Conservation (phyloP, 441 rosid genomes). For the Raphanus hybrid region DNA sequence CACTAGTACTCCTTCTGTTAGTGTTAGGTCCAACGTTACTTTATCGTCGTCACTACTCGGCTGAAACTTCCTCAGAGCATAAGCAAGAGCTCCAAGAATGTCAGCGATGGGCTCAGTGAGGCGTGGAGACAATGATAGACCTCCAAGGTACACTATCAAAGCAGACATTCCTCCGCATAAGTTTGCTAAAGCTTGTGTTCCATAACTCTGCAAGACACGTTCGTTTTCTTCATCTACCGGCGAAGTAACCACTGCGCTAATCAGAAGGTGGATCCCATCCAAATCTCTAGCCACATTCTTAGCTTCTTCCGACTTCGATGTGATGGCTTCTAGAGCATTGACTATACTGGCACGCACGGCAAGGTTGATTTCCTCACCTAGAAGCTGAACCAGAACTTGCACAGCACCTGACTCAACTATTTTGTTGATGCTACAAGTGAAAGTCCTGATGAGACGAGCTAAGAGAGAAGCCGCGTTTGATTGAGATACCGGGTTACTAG, state of each 20-base stretch:
- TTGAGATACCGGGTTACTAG: conserved; percentile 77
- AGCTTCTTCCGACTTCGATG: conserved; percentile 68
- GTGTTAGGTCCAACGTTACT: conserved; percentile 59
- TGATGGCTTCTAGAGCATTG: conserved; percentile 84
- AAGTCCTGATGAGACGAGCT: conserved; percentile 74
- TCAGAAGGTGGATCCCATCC: conserved; percentile 69
- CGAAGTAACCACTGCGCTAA: conserved; percentile 84
- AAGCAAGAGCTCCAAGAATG: conserved; percentile 85
- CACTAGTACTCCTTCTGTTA: conserved; percentile 68
- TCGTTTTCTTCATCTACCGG: conserved; percentile 72
- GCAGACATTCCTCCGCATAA: conserved; percentile 81
- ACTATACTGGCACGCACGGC: conserved; percentile 79
- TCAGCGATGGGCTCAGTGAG: conserved; percentile 81
- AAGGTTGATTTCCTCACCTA: conserved; percentile 60
- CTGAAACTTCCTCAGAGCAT: conserved; percentile 77
- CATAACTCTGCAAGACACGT: conserved; percentile 67
- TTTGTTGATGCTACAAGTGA: conserved; percentile 65
- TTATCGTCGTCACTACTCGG: conserved; percentile 46
- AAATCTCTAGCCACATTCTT: conserved; percentile 67
- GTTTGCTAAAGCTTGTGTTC: conserved; percentile 81
- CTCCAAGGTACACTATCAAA: conserved; percentile 71
- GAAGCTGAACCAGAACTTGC: conserved; percentile 70
- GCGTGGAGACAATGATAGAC: conserved; percentile 73
- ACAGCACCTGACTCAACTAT: conserved; percentile 82
- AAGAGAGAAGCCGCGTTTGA: conserved; percentile 94